Conservation (phyloP, 2,329 filamentous ascomycete species). For the Cucurbitaria berberidis region DNA sequence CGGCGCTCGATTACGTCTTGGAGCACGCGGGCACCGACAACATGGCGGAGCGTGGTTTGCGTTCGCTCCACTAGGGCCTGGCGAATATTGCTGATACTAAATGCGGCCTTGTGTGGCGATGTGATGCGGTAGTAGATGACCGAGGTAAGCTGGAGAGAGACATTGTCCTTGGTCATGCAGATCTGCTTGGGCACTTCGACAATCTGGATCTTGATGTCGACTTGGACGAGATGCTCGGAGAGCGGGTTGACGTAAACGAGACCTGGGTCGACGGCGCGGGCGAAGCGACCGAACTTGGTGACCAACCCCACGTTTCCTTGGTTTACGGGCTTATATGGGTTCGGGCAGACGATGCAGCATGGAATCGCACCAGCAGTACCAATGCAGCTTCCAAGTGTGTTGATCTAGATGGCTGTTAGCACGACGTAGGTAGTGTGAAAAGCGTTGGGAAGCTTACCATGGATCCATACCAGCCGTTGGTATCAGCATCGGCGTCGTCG, state of each 20-base stretch:
- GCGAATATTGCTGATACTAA: constrained; percentile 92
- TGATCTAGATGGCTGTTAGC: constrained; percentile 58
- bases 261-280: constrained; percentile 93
- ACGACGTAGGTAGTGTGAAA: background rate
- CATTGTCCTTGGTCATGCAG: constrained; percentile 99
- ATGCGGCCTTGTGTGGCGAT: constrained; percentile 93
- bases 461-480: constrained; percentile 85
- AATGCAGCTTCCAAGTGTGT: constrained; percentile 73
- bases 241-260: constrained; percentile 97
- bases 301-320: constrained; percentile 96
- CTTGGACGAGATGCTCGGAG: constrained; percentile 84
- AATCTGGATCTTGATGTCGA: constrained; percentile 99
- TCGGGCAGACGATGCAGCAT: constrained; percentile 90
- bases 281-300: constrained; percentile 93
- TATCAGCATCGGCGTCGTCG: constrained; percentile 69
- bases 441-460: constrained; percentile 58
- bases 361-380: constrained; percentile 86
- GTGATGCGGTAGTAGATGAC: constrained; percentile 99
- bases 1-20: constrained; percentile 98
- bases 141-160: constrained; percentile 88
- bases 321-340: constrained; percentile 89
- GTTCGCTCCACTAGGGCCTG: constrained; percentile 98
- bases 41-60: constrained; percentile 95
- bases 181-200: constrained; percentile 95
- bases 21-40: constrained; percentile 91